Conservation (phyloP, 805 yeast species). For the Kodamaea sagamina region DNA sequence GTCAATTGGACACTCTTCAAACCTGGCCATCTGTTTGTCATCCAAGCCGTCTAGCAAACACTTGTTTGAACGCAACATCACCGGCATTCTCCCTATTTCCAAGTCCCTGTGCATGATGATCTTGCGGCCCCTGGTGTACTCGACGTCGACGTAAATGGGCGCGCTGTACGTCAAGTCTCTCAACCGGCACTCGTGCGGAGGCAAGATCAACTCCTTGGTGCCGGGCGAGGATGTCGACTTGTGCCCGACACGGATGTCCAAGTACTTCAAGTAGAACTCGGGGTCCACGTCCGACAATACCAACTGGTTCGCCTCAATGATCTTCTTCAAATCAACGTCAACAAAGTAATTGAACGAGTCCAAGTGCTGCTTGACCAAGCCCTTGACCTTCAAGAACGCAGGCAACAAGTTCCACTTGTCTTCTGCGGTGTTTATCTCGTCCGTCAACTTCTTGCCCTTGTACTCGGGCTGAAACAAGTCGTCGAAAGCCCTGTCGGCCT, state of each 20-base stretch:
- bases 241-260: slow-evolving; percentile 90
- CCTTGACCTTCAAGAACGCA: slow-evolving; percentile 93
- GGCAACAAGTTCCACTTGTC: slow-evolving; percentile 98
- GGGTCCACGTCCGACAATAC: slow-evolving; percentile 96
- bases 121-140: slow-evolving; percentile 92
- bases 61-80: slow-evolving; percentile 91
- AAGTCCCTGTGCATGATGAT: slow-evolving; percentile 86
- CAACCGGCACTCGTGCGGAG: slow-evolving; percentile 94
- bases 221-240: slow-evolving; percentile 55
- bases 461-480: slow-evolving; percentile 79
- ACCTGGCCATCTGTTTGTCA: slow-evolving; percentile 81
- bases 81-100: slow-evolving; percentile 98
- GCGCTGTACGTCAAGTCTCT: slow-evolving; percentile 95
- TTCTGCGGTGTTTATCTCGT: slow-evolving; percentile 85
- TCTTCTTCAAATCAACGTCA: slow-evolving; percentile 88
- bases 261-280: slow-evolving; percentile 87
- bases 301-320: slow-evolving; percentile 84
- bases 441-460: slow-evolving; percentile 84
- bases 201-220: slow-evolving; percentile 61
- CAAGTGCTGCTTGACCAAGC: slow-evolving; percentile 93
- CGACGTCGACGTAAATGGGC: slow-evolving; percentile 94
- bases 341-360: slow-evolving; percentile 98
- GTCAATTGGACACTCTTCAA: slow-evolving; percentile 94
- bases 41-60: slow-evolving; percentile 80
- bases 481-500: slow-evolving; percentile 44